Base-by-base conservation (phyloP, 345 rosid genomes). In the Hypericum perforatum region DNA sequence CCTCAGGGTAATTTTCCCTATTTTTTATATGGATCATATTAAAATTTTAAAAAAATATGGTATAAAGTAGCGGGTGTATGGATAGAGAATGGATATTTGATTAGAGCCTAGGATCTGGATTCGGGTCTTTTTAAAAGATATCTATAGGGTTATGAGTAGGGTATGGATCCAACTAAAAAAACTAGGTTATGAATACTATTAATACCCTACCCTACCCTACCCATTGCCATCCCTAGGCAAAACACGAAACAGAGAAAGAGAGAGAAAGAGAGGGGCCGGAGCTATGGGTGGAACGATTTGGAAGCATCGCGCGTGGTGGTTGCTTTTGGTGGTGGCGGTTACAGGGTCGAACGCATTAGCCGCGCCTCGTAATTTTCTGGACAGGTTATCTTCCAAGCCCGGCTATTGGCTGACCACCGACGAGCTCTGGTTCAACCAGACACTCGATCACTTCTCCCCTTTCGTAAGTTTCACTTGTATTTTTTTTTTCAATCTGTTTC, bases 361-460 rank as follows among this genome's bases (percentile, higher is more conserved):
- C 46, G 52, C 66, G 9, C 72, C 76, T 53, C 76, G 74, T n/a
- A 53, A 64, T 47, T 22, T 73, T 38, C 60, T 70, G 41, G 52
- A 75, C 70, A 74, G 66, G 7, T 56, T 75, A 10, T 55, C 81
- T 8, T 47, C 11, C 62, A 64, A 53, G 43, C 9, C 12, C 50
- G 47, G 66, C 60, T 52, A 61, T 45, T 87, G 71, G 74, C 81
- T 85, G 80, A 91, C 92, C 52, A 78, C 76, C 5, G 43, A 74
- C 41, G 86, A 72, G 56, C 85, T 70, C 63, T 91, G 94, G 95
- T 76, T 85, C 69, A 74, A 78, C 70, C 98, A 91, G 68, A 87
- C 77, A 69, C 81, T 87, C 61, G 94, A 91, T 63, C 95, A 91
- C 74, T 91, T 58, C 72, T 81, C 95, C 51, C 90, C 96, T 7